Evolutionary conservation across 148 eudicot species (phyloP).

Genomic region (Rhododendron williamsianum): DNA sequence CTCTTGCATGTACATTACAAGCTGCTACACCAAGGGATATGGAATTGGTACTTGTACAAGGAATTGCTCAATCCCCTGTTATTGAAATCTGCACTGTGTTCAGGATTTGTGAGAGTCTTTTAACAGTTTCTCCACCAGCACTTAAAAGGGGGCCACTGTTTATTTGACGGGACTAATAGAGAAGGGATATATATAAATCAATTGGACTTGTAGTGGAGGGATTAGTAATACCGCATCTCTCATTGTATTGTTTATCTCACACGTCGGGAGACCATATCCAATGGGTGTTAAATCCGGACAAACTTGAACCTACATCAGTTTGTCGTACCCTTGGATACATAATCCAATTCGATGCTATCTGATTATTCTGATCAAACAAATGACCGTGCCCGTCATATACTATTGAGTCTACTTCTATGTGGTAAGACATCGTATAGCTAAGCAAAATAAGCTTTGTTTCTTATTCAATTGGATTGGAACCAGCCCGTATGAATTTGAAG

Average conservation of each 20-base stretch:
- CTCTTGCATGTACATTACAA: slow-evolving; percentile 7
- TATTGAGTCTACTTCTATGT: too few relatives aligned
- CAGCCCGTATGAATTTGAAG: too few relatives aligned
- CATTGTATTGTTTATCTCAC: not conserved
- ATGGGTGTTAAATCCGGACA: too few relatives aligned
- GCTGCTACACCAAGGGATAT: slow-evolving; percentile 6
- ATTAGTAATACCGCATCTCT: not conserved
- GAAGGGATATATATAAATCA: not conserved
- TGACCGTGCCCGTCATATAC: too few relatives aligned
- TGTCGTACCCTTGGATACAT: too few relatives aligned
- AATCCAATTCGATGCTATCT: too few relatives aligned
- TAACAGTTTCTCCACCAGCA: not conserved
- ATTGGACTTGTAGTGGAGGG: not conserved
- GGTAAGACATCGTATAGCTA: too few relatives aligned
- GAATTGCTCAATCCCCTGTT: not conserved
- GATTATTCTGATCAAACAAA: too few relatives aligned
- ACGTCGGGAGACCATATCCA: too few relatives aligned
- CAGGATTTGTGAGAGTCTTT: not conserved
- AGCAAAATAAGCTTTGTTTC: too few relatives aligned
- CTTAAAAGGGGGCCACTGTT: not conserved
- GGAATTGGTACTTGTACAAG: not conserved
- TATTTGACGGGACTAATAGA: not conserved
- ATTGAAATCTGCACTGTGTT: not conserved
- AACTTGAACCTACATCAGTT: too few relatives aligned
- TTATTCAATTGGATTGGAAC: too few relatives aligned